Evolutionary conservation across 1,284 basidiomycete genomes (phyloP), one percentile per base, ranked within the genome.

Genomic region (Cutaneotrichosporon daszewskae): DNA sequence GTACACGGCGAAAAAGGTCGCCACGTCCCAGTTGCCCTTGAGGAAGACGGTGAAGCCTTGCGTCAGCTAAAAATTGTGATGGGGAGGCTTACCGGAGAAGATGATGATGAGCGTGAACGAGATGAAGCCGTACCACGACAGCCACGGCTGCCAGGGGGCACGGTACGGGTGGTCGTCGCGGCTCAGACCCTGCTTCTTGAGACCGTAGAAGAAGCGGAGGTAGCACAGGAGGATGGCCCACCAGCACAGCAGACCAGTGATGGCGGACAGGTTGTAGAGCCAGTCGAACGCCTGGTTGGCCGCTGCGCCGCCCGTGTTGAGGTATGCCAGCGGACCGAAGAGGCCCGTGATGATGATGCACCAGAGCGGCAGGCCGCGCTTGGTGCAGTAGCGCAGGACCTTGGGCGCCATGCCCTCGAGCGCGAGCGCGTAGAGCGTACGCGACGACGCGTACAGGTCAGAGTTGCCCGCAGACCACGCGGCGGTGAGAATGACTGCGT

Each of bases 381-480:
- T 81, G 26, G 85, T 89, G 68, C 44, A 46, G 37, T 44, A 43
- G 29, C 40, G 37, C 52, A 78, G 70, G 43, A 76, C 42, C 13
- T 49, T 50, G 5, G 74, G 74, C 3, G 84, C 82, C 65, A 88
- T 84, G 2, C 83, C 81, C 43, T 84, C 81, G 35, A 87, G 72
- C 0, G 86, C 79, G 23, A 92, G 75, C 31, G 86, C 87, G 62
- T 89, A 90, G 20, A 91, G 74, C 19, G 87, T 82, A 59, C 90
- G 83, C 10, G 85, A 87, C 1, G 84, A 75, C 45, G 83, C 81
- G 75, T 85, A 94, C 31, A 91, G 64, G 74, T 79, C 83, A 23
- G 81, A 83, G 71, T 86, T 89, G 33, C 82, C 84, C 4, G 89
- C 85, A 7, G 84, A 88, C 76, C 89, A 87, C 3, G 88, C 88